Percentiles rank a stretch among this genome's conserved stretches.
These are phyloP conservation scores for Termitomyces sp. DNA, from an alignment of 768 basidiomycete genomes.

Conservation along the genomic window DNA sequence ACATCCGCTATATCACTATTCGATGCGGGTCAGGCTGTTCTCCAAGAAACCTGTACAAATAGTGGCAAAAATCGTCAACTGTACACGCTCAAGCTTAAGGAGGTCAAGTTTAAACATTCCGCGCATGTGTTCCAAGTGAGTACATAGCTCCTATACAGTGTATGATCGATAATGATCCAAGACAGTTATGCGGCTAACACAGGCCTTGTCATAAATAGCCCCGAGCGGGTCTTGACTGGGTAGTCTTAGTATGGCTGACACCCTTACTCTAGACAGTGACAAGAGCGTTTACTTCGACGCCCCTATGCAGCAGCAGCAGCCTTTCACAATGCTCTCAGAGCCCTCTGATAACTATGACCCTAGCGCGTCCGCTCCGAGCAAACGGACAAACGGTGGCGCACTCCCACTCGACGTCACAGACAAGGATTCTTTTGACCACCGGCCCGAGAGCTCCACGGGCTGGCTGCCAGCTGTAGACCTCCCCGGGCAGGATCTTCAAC, in stretches of 20 bases:
- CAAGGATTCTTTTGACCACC: neutral
- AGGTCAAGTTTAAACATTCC: no score
- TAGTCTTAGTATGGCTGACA: slow-evolving; percentile 11
- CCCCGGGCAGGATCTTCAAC: slow-evolving; percentile 1
- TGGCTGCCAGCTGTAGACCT: slow-evolving; percentile 18
- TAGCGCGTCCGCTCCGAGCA: neutral
- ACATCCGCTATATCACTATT: no score
- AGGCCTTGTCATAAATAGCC: slow-evolving; percentile 3
- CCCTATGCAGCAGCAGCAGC: slow-evolving; percentile 18
- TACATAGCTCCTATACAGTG: no score
- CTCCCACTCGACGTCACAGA: neutral
- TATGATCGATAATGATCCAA: slow-evolving; percentile 7
- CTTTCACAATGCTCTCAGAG: slow-evolving; percentile 1
- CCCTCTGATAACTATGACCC: neutral
- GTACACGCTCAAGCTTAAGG: neutral
- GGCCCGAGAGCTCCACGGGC: slow-evolving; percentile 8
- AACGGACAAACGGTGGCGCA: neutral
- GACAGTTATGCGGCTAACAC: neutral
- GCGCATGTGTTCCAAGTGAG: no score
- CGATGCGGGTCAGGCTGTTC: no score
- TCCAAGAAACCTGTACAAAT: no score
- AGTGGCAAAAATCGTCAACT: no score
- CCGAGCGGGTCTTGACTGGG: neutral
- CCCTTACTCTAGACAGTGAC: slow-evolving; percentile 26
- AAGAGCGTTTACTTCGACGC: slow-evolving; percentile 44